Evolutionary conservation across 768 basidiomycete species (phyloP), one percentile per base, ranked within the genome.

Genomic region (Strobilomyces confusus): DNA sequence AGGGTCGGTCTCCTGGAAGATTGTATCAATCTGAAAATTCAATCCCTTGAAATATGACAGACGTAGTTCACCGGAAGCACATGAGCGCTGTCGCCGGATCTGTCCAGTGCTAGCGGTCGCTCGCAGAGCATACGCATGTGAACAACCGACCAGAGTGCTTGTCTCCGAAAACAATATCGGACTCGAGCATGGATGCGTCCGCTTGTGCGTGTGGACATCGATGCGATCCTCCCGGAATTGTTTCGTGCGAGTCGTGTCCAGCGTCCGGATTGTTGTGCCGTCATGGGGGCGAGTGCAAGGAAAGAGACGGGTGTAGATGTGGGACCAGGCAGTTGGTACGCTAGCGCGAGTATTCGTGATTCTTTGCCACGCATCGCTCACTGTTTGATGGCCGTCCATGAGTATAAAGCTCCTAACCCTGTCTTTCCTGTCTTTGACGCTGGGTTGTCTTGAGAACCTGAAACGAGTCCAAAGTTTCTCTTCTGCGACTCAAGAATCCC

Each of bases 121-220:
- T 45, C 9, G 9, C 29, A 5, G 17, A 6, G 37, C 1, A 22
- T 4, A 30, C 19, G 9, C 6, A 30, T 34, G 15, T 9, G 14
- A 4, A 13, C n/a, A 33, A 58, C 54, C 14, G 32, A 64, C 59
- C 51, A 59, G 26, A n/a, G 57, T 64, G 22, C 55, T 57, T 2
- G 57, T 59, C 20, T 59, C 52, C 5, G 38, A 40, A 3, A 40
- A 22, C 20, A 40, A 29, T 6, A 19, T 49, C 40, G 4, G 37
- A 15, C 12, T 48, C 48, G 48, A 4, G 17, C 19, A 4, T 5
- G 17, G 47, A 29, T 46, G 9, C 9, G 8, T 49, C 48, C 20
- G 29, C 46, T 48, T 49, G 41, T 26, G 26, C 25, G 11, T 11
- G 41, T 14, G 26, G 0, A 15, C 25, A 13, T 44, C 29, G 19